Evolutionary conservation across 257 asterid species (phyloP), one percentile per base, ranked within the genome.

Genomic region (Echium plantagineum): DNA sequence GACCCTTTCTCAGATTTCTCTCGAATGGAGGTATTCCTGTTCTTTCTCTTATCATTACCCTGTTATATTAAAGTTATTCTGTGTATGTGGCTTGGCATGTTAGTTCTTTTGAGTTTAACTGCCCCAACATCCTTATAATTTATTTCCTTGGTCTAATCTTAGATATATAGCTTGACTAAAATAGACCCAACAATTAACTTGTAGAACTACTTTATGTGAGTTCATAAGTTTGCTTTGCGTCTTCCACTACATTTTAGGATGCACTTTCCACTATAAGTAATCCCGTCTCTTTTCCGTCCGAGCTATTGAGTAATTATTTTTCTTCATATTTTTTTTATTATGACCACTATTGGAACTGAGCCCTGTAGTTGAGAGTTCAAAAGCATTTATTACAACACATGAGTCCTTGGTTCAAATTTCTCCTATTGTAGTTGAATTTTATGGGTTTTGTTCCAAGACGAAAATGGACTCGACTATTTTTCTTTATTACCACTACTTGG

Each of bases 1-100:
- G 94, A 79, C 73, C 69, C 85, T 62, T 73, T 91, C 53, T 76
- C 93, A 9, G 89, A 91, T 81, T 87, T 88, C 67, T 79, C 98
- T 64, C 82, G 80, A 68, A 90, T 91, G 53, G 91, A 91, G 96
- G 96, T 84, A 80, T 52, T 46, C 46, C 52, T 57, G 16, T 62
- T 15, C 48, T 20, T 52, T 30, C 63, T 35, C 46, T 15, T 12
- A 42, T 68, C 61, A 31, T 9, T 56, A 60, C 64, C 17, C 22
- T 20, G 15, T 52, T 69, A 57, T 48, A 5, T 15, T 26, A 54
- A 15, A 19, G 24, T 52, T 21, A 52, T 0, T 64, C 12, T 53
- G 28, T 15, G 2, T 16, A 58, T 19, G 5, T 6, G 9, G 32
- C 46, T n/a, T 35, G 51, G 35, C 22, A 5, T 15, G 17, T 12